Evolutionary conservation across 1,284 basidiomycete genomes (phyloP).

Genomic region (Heterobasidion irregulare): DNA sequence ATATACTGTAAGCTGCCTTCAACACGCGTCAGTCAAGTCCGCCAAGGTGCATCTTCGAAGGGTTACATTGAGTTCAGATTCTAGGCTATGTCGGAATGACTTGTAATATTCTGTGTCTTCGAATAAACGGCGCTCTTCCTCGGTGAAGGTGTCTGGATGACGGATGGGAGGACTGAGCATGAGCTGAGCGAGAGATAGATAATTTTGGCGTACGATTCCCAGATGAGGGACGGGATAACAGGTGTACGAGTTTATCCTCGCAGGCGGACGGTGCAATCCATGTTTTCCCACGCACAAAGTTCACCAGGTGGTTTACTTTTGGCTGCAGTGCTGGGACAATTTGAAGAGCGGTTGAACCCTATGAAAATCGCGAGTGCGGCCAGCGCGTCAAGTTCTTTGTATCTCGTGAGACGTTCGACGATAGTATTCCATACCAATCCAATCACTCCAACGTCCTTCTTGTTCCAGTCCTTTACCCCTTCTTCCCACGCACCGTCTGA

Average conservation of each 20-base stretch:
- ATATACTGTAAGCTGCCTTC: conserved; percentile 38
- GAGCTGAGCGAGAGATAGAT: too few species aligned
- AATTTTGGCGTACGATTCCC: conserved; percentile 29
- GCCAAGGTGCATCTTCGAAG: not conserved
- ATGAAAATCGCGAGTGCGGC: not conserved
- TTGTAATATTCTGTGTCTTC: conserved; percentile 40
- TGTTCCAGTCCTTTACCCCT: conserved; percentile 37
- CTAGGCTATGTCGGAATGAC: conserved; percentile 40
- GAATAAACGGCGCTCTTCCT: conserved; percentile 43
- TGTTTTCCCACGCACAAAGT: conserved; percentile 54
- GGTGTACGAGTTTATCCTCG: conserved; percentile 26
- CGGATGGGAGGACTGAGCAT: too few species aligned
- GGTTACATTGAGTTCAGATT: conserved; percentile 46
- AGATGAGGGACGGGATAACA: conserved; percentile 27
- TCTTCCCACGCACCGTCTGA: conserved; percentile 37
- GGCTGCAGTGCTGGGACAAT: conserved; percentile 52
- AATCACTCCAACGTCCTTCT: conserved; percentile 52
- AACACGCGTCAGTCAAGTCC: not conserved
- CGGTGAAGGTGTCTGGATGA: conserved; percentile 34
- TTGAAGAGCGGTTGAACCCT: conserved; percentile 63
- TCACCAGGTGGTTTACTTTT: conserved; percentile 38
- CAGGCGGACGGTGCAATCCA: conserved; percentile 50
- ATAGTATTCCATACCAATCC: conserved; percentile 36
- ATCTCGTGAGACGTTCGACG: not conserved
- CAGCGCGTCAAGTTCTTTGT: not conserved